phyloP scores from a whole-genome alignment of 176 grass and related monocot species.

The Musa troglodytarum region DNA sequence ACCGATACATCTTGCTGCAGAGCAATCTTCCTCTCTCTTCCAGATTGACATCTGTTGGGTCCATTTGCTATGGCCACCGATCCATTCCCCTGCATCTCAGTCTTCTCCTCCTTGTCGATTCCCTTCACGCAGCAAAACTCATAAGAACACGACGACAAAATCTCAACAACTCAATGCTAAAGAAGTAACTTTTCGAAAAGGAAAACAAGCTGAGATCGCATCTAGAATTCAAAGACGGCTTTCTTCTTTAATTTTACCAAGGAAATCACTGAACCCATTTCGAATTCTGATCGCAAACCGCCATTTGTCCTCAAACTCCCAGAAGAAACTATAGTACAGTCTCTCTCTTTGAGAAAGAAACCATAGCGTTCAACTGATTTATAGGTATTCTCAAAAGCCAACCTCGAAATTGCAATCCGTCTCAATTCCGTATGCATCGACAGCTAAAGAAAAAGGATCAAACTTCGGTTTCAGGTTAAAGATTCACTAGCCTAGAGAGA shows the following conservation, averaged over 20 bases:
- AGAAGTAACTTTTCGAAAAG: slow-evolving; percentile 14
- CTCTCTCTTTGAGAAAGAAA: not conserved
- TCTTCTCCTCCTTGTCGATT: slow-evolving; percentile 65
- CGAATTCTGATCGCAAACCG: slow-evolving; percentile 36
- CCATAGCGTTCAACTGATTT: not conserved
- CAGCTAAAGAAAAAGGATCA: not conserved
- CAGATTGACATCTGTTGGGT: slow-evolving; percentile 47
- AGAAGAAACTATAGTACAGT: slow-evolving; percentile 23
- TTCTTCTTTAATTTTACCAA: slow-evolving; percentile 8
- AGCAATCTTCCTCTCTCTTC: slow-evolving; percentile 73
- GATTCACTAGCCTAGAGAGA: not conserved
- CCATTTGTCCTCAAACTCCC: slow-evolving; percentile 17
- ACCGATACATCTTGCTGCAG: slow-evolving; percentile 80
- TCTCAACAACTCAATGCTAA: slow-evolving; percentile 30
- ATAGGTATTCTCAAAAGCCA: not conserved
- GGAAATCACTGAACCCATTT: slow-evolving; percentile 37
- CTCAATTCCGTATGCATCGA: not conserved
- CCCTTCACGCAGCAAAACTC: slow-evolving; percentile 34
- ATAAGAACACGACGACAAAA: slow-evolving; percentile 44
- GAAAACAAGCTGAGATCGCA: slow-evolving; percentile 29
- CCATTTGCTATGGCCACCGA: slow-evolving; percentile 9
- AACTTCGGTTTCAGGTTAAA: slow-evolving; percentile 1
- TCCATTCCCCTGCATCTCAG: slow-evolving; percentile 27
- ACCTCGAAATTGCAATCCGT: not conserved
- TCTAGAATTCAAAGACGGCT: slow-evolving; percentile 16